Evolutionary conservation across 1,284 basidiomycete species (phyloP), one percentile per base, ranked within the genome.

Genomic region (Malassezia yamatoensis): DNA sequence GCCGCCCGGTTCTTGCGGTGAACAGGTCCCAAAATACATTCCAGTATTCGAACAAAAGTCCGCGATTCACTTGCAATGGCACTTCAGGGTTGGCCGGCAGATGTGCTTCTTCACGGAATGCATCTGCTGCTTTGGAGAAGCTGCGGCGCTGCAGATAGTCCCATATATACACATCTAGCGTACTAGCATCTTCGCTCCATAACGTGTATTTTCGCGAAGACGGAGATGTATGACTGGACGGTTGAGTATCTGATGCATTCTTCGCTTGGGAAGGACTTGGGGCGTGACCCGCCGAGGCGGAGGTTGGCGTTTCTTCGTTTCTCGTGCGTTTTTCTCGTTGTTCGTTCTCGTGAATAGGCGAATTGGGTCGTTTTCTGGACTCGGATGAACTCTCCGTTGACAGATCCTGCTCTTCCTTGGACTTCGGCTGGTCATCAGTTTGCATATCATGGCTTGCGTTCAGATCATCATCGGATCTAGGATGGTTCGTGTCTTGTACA

Each of bases 21-120:
- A 74, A 74, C 16, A 71, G 64, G 42, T 74, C 72, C 72, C 72
- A 74, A 42, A 74, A 74, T 46, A 74, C 66, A 50, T 63, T 63
- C 72, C 72, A 74, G 53, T 74, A 74, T 55, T 74, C 72, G 53
- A 65, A 71, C 5, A 74, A 58, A 5, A 74, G 59, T 18, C 72
- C 72, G 35, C 68, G 64, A 0, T 67, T 67, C 34, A 69, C 70
- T 34, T 59, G 59, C 20, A 72, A 56, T 2, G 72, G 68, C 10
- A 74, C 67, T 33, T 68, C 65, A 24, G 72, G 72, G 10, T 66
- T 58, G 29, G 66, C 70, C 0, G 66, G 58, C 62, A 74, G 62
- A 8, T 65, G 59, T 1, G 66, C 63, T 41, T 74, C 72, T 54
- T 57, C 63, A 49, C 66, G 59, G 29, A 74, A 57, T 35, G 66